Evolutionary conservation across 345 rosid genomes (phyloP).

Genomic region (Hibiscus trionum): DNA sequence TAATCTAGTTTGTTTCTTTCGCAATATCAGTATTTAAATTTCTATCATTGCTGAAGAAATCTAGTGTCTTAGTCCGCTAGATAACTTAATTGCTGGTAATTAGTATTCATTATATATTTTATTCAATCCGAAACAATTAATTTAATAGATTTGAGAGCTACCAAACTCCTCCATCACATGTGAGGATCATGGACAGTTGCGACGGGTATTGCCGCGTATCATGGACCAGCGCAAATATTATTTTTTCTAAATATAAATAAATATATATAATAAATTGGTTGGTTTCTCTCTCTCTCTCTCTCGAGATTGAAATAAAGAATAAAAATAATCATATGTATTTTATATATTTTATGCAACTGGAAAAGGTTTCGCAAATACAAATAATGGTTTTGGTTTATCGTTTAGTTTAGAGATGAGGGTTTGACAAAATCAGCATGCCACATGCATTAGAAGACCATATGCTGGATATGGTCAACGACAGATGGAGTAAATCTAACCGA

Average conservation of each 20-base stretch:
- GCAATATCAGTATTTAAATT: too few relatives aligned
- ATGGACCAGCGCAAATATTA: constrained; percentile 14
- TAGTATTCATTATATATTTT: neutral
- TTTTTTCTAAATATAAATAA: neutral
- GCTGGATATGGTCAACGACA: neutral
- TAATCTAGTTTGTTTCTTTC: too few relatives aligned
- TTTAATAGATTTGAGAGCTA: constrained; percentile 6
- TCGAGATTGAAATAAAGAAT: too few relatives aligned
- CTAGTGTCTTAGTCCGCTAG: too few relatives aligned
- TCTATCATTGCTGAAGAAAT: too few relatives aligned
- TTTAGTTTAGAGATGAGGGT: neutral
- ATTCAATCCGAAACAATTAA: constrained; percentile 2
- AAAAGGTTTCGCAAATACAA: neutral
- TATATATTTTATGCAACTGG: constrained; percentile 1
- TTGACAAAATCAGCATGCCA: constrained; percentile 5
- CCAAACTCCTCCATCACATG: constrained; percentile 45
- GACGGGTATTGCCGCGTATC: constrained; percentile 48
- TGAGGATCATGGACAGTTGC: constrained; percentile 54
- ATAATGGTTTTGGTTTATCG: neutral
- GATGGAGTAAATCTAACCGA: too few relatives aligned
- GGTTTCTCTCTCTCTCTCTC: too few relatives aligned
- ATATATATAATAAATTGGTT: neutral
- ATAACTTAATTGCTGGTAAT: too few relatives aligned
- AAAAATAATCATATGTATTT: neutral
- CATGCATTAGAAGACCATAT: neutral